phyloP scores from a whole-genome alignment of 1,284 basidiomycete species.

The Abortiporus biennis region DNA sequence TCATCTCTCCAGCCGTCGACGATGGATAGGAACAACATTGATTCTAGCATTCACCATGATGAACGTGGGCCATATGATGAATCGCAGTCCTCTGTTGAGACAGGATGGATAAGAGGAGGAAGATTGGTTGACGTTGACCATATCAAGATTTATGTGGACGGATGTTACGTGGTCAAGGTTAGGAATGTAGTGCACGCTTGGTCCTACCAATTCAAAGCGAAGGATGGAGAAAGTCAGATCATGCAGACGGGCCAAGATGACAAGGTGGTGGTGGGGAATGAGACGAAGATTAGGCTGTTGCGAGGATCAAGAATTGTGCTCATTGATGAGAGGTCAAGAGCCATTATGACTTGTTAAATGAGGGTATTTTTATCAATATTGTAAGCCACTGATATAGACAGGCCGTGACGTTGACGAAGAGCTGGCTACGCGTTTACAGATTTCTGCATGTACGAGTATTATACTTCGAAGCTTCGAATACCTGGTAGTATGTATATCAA shows the following conservation, averaged over 20 bases:
- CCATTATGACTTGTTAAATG: constrained; percentile 7
- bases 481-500: background rate
- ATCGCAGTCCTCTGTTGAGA: background rate
- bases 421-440: no score
- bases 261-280: background rate
- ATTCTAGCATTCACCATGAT: constrained; percentile 3
- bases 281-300: constrained; percentile 7
- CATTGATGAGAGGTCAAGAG: constrained; percentile 9
- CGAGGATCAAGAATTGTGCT: constrained; percentile 8
- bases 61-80: background rate
- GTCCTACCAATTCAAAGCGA: constrained; percentile 24
- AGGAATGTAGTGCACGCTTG: constrained; percentile 50
- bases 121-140: constrained; percentile 36
- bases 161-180: constrained; percentile 38
- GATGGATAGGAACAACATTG: constrained; percentile 11
- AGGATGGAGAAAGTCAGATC: background rate
- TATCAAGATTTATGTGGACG: constrained; percentile 60
- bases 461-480: no score
- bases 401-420: no score
- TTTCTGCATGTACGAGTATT: no score
- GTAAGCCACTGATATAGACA: background rate
- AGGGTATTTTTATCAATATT: background rate
- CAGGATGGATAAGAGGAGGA: background rate
- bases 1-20: constrained; percentile 12
- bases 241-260: background rate